These are phyloP conservation scores for Stephania yunnanensis DNA, from an alignment of 164 flowering plant genomes.

Conservation along the genomic window DNA sequence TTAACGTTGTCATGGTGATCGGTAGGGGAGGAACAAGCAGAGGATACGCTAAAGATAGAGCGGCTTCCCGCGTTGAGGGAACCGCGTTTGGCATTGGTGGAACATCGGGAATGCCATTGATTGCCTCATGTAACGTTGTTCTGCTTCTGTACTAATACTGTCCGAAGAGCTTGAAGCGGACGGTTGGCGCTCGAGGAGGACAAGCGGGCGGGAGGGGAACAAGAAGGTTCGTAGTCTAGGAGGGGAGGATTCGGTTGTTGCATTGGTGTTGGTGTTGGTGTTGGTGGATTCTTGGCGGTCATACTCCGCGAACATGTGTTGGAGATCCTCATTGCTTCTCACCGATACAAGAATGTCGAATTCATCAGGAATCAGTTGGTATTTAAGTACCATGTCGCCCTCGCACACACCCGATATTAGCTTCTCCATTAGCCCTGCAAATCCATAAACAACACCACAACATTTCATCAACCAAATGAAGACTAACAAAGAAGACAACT, in stretches of 20 bases:
- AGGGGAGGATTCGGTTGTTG: constrained; percentile 25
- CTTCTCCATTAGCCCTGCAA: constrained; percentile 75
- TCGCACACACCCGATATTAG: constrained; percentile 28
- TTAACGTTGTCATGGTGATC: background rate
- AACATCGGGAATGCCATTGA: constrained; percentile 51
- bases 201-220: constrained; percentile 44
- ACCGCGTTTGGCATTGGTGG: constrained; percentile 4
- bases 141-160: constrained; percentile 22
- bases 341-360: constrained; percentile 76
- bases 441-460: too few relatives aligned
- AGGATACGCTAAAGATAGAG: constrained; percentile 31
- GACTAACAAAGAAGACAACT: too few relatives aligned
- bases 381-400: constrained; percentile 68
- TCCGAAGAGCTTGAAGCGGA: constrained; percentile 9
- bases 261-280: constrained; percentile 13
- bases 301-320: constrained; percentile 71
- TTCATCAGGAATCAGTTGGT: constrained; percentile 72
- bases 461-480: too few relatives aligned
- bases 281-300: constrained; percentile 32
- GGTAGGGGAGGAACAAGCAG: constrained; percentile 53
- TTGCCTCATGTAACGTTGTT: constrained; percentile 83
- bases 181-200: constrained; percentile 23
- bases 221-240: constrained; percentile 55
- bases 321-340: constrained; percentile 69
- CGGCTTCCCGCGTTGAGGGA: constrained; percentile 13